phyloP scores from a whole-genome alignment of 352 stramenopile genomes.

The Pythium apleroticum region DNA sequence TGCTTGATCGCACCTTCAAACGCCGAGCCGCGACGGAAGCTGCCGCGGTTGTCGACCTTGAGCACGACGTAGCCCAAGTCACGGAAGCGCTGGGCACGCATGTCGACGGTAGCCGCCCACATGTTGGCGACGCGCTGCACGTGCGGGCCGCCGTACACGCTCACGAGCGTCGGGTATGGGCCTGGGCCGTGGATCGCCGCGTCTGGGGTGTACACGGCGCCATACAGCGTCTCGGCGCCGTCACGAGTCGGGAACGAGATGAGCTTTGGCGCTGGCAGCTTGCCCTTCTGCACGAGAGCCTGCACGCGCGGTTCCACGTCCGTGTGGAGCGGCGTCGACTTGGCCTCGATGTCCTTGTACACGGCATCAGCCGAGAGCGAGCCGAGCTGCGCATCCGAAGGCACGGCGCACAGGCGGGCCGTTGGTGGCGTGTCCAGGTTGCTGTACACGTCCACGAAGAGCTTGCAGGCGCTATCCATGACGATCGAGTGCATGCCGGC shows the following conservation, averaged over 20 bases:
- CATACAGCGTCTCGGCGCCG: conserved; percentile 84
- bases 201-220: conserved; percentile 93
- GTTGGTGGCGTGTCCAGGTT: conserved; percentile 68
- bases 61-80: conserved; percentile 95
- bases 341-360: conserved; percentile 41
- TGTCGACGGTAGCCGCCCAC: conserved; percentile 92
- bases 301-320: conserved; percentile 61
- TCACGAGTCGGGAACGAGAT: conserved; percentile 86
- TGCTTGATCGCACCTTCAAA: conserved; percentile 95
- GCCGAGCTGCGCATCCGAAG: conserved; percentile 42
- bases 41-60: conserved; percentile 96
- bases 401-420: conserved; percentile 51
- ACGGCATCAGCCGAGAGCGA: conserved; percentile 32
- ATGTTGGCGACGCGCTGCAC: conserved; percentile 93
- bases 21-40: conserved; percentile 84
- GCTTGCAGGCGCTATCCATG: conserved; percentile 85
- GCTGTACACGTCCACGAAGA: conserved; percentile 84
- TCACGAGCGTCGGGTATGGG: conserved; percentile 94
- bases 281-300: conserved; percentile 43
- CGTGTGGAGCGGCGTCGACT: conserved; percentile 54
- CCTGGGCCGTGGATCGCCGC: conserved; percentile 77
- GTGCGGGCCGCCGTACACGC: conserved; percentile 96
- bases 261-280: conserved; percentile 62
- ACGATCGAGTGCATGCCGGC: conserved; percentile 90
- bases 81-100: conserved; percentile 91